phyloP scores from a whole-genome alignment of 352 stramenopile genomes.

The Globisporangium sylvaticum region DNA sequence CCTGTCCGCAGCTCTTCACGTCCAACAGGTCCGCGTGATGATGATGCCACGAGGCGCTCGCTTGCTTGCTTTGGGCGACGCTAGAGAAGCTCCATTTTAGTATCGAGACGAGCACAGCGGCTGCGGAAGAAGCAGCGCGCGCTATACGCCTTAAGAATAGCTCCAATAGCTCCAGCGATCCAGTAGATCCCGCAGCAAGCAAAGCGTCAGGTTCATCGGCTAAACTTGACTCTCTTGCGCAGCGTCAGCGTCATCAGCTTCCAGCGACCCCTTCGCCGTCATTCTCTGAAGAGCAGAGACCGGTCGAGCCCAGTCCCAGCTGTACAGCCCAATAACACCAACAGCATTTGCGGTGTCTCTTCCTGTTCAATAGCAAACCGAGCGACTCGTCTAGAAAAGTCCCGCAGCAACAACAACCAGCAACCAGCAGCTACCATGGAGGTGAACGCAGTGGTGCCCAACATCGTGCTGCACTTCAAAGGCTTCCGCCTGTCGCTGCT shows the following conservation, averaged over 20 bases:
- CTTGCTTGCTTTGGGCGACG: neutral
- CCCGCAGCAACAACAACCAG: neutral
- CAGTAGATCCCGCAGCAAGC: neutral
- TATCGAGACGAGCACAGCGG: conserved; percentile 1
- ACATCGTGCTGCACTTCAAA: conserved; percentile 61
- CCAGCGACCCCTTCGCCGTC: neutral
- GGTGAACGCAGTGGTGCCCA: conserved; percentile 27
- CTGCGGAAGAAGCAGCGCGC: conserved; percentile 9
- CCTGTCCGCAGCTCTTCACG: neutral
- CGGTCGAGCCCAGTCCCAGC: neutral
- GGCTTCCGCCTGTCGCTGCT: conserved; percentile 37
- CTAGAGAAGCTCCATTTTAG: neutral
- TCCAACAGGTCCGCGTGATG: neutral
- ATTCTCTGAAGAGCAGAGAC: neutral
- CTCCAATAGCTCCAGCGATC: neutral
- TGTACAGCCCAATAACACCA: neutral
- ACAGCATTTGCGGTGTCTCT: no score
- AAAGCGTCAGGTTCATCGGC: neutral
- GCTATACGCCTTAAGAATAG: neutral
- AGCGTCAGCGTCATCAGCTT: neutral
- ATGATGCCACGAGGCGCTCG: neutral
- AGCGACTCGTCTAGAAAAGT: conserved; percentile 15
- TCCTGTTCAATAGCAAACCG: no score
- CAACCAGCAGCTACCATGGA: conserved; percentile 13
- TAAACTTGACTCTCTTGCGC: conserved; percentile 11